Evolutionary conservation across 345 rosid species (phyloP).

Genomic region (Corchorus capsularis): DNA sequence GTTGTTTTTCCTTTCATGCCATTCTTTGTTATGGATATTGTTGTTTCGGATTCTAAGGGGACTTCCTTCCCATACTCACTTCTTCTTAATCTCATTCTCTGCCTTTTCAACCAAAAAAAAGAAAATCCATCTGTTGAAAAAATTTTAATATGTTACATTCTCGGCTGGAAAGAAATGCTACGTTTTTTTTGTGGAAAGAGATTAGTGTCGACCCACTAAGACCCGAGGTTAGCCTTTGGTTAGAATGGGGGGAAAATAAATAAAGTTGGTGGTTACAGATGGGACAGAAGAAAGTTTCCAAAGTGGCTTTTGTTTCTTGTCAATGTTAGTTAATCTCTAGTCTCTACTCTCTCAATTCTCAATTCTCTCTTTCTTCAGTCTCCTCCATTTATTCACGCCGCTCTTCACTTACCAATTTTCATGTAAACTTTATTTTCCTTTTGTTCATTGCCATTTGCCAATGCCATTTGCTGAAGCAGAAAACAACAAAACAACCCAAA

Average conservation of each 20-base stretch:
- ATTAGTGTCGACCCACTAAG: no score
- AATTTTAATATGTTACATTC: no score
- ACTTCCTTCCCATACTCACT: no score
- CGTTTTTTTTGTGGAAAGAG: no score
- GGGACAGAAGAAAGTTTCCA: constrained; percentile 44
- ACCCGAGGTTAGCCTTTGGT: no score
- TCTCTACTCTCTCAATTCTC: not conserved
- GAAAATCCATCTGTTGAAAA: no score
- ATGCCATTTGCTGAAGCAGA: constrained; percentile 21
- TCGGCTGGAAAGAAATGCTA: not conserved
- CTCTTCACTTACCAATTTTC: constrained; percentile 38
- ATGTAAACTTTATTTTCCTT: not conserved
- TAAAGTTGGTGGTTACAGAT: constrained; percentile 44
- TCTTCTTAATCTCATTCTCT: no score
- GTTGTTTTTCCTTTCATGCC: no score
- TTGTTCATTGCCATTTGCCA: constrained; percentile 13
- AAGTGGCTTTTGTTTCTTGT: constrained; percentile 37
- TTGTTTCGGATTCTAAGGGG: no score
- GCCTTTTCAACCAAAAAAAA: no score
- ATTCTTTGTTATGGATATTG: no score
- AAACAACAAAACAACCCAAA: constrained; percentile 20
- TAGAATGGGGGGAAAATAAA: no score
- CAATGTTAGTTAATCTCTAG: constrained; percentile 16
- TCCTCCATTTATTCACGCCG: constrained; percentile 63
- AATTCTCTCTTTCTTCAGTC: constrained; percentile 20